Base-by-base conservation (phyloP, 208 protist genomes). In the Wallacemonas rigidus region DNA sequence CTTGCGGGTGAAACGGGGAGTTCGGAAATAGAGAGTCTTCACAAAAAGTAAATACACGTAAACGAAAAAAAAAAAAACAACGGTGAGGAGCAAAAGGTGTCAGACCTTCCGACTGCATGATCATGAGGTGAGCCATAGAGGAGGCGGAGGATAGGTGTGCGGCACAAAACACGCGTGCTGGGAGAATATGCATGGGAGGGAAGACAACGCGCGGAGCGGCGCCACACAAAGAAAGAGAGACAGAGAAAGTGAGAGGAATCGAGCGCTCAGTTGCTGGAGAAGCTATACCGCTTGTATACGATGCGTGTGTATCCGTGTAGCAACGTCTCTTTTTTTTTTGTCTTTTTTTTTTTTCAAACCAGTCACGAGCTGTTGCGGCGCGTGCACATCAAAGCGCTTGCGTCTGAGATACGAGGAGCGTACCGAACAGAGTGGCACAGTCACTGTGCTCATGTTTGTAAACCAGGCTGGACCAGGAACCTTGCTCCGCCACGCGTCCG, bases 381-480 rank as follows among this genome's bases (percentile, higher is more conserved):
- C 7, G 51, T 9, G n/a, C 6, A 1, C 7, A n/a, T 56, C 51
- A 56, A 35, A 5, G 51, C 14, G 51, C 26, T 12, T 56, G 5
- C 9, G 12, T 11, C 36, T 62, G 56, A 3, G 56, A 62, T 7
- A 43, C 17, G 56, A 62, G 56, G 35, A 62, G 36, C 5, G 56
- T 62, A 38, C 56, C 56, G 26, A 62, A 62, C 17, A 62, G 38
- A 1, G 56, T 62, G 56, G 56, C 14, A n/a, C 51, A 6, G 51
- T 26, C 17, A 38, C 36, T 17, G 56, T 15, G 41, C 4, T 75
- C 36, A 11, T 14, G 51, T 12, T 44, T 17, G n/a, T 17, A 41
- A 41, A 73, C 60, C 1, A 94, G 79, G 50, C 81, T 40, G n/a
- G 72, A 15, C 87, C 89, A 94, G 2, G 71, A 84, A 8, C 89